Evolutionary conservation across 2,329 filamentous ascomycete species (phyloP), one percentile per base, ranked within the genome.

Genomic region (Botrytis fabae): DNA sequence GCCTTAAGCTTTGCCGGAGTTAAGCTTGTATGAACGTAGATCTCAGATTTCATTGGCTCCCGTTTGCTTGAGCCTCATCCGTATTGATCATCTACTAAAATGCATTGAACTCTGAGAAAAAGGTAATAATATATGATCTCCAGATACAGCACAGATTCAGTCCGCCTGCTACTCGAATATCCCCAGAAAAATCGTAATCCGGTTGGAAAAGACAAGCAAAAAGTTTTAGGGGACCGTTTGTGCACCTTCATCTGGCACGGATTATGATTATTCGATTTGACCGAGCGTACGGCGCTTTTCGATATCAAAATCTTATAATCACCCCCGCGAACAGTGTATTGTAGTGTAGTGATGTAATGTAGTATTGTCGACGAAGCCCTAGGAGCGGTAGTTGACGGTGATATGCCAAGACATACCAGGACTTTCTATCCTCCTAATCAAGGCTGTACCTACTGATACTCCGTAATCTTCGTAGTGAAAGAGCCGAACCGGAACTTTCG

Each of bases 221-320:
- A 20, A 28, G 40, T 40, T 48, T n/a, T 54, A n/a, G 51, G 14
- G 18, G 35, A 18, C 40, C n/a, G 16, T 54, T 25, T 46, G 42
- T 70, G 69, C 54, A 46, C 57, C 57, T 51, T 28, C 28, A 20
- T 35, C 42, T 46, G 42, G 32, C 35, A 68, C n/a, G 46, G 18
- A 12, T 51, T 12, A 54, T 28, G n/a, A 40, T 51, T 35, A 28
- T 8, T 35, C 46, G 16, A 28, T 54, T 22, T 51, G 44, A 57
- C 28, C 40, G 32, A 70, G 69, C 69, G 62, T 40, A 70, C 69
- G 60, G 57, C 38, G 60, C 48, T 57, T 54, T 57, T 68, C 35
- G 51, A 20, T 40, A 42, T 38, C 18, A 57, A 18, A 18, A 28
- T 18, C 18, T 28, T 57, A 32, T 12, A 44, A n/a, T 57, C 16